Percentiles rank a stretch among this genome's conserved stretches.
These are phyloP conservation scores for Cryptosporidium bovis DNA, from an alignment of 169 alveolate species.

Conservation along the genomic window DNA sequence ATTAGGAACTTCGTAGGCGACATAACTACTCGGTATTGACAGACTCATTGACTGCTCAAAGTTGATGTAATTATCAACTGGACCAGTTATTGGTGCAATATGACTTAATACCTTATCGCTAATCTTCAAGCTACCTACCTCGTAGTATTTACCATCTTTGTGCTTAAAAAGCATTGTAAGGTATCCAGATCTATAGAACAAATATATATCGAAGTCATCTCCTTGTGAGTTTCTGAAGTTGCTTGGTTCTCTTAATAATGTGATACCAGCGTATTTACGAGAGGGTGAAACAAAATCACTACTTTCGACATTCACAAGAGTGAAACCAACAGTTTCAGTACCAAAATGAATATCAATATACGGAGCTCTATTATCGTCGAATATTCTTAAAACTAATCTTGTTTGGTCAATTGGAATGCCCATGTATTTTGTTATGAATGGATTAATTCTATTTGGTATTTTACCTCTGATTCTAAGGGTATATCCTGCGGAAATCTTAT, in stretches of 20 bases:
- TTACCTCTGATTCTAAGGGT: slow-evolving; percentile 55
- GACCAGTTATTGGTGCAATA: slow-evolving; percentile 51
- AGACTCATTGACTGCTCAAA: slow-evolving; percentile 38
- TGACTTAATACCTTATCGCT: slow-evolving; percentile 4
- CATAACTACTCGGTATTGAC: slow-evolving; percentile 12
- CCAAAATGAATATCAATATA: slow-evolving; percentile 16
- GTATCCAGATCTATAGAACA: neutral
- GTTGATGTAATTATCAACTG: slow-evolving; percentile 35
- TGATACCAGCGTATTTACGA: slow-evolving; percentile 20
- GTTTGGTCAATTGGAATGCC: slow-evolving; percentile 40
- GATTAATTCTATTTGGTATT: slow-evolving; percentile 14
- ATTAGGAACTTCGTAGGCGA: neutral
- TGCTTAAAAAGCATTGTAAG: slow-evolving; percentile 37
- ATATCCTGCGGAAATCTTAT: slow-evolving; percentile 1
- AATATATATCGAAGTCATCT: slow-evolving; percentile 8
- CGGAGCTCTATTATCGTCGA: slow-evolving; percentile 31
- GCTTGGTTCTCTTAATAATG: neutral
- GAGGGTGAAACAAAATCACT: no score
- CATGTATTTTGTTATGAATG: slow-evolving; percentile 9
- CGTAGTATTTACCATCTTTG: slow-evolving; percentile 38
- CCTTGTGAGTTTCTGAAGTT: slow-evolving; percentile 38
- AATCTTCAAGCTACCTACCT: slow-evolving; percentile 10
- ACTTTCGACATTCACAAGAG: neutral
- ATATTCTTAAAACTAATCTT: slow-evolving; percentile 1
- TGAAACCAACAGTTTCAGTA: slow-evolving; percentile 34